These are phyloP conservation scores for Eucommia ulmoides DNA, from an alignment of 257 asterid genomes.

Conservation along the genomic window DNA sequence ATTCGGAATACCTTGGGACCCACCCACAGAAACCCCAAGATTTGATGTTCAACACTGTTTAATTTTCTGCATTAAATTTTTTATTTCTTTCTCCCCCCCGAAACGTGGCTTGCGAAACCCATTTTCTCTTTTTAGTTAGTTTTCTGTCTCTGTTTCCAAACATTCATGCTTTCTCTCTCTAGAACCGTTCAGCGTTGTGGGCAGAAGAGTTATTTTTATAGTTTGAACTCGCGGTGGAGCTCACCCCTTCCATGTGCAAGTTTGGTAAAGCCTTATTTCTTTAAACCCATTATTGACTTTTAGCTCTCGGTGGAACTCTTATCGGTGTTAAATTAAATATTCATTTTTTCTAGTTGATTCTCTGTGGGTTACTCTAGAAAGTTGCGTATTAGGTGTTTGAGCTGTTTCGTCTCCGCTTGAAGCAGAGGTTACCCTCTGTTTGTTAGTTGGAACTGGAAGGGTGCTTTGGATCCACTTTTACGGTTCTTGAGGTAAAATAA, in stretches of 20 bases:
- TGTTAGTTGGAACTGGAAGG: conserved; percentile 16
- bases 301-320: background rate
- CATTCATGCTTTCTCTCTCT: too few species aligned
- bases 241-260: background rate
- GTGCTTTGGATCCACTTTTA: conserved; percentile 13
- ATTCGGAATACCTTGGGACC: too few species aligned
- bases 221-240: background rate
- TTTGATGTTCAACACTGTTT: too few species aligned
- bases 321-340: background rate
- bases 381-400: conserved; percentile 19
- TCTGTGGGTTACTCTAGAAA: conserved; percentile 22
- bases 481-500: too few species aligned
- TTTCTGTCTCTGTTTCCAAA: too few species aligned
- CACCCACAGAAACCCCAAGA: too few species aligned
- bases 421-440: conserved; percentile 13
- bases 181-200: too few species aligned
- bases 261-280: background rate
- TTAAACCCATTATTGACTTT: background rate
- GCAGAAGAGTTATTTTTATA: background rate
- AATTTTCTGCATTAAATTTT: too few species aligned
- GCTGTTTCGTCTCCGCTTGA: conserved; percentile 6
- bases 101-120: too few species aligned
- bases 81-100: too few species aligned
- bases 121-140: too few species aligned
- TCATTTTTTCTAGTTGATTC: conserved; percentile 1